Conservation (phyloP, 306 rosid genomes). For the Casuarina equisetifolia region DNA sequence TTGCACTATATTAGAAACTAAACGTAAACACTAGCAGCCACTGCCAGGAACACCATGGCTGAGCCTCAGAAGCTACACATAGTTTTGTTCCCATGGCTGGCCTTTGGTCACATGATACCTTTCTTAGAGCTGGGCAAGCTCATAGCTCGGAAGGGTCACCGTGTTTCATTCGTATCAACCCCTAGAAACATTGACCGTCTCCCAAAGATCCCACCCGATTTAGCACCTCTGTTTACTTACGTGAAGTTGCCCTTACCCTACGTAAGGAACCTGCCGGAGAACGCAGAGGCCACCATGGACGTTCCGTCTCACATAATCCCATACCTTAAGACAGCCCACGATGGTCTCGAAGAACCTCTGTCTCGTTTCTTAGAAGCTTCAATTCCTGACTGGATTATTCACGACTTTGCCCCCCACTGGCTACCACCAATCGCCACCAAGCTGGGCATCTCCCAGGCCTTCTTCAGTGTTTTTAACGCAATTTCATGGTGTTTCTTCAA, state of each 20-base stretch:
- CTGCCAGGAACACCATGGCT: background rate
- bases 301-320: conserved; percentile 40
- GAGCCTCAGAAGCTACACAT: conserved; percentile 33
- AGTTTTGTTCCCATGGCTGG: conserved; percentile 68
- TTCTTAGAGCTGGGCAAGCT: conserved; percentile 49
- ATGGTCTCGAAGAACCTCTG: conserved; percentile 41
- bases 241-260: conserved; percentile 46
- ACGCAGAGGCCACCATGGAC: conserved; percentile 50
- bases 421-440: conserved; percentile 1
- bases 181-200: conserved; percentile 53
- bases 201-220: conserved; percentile 39
- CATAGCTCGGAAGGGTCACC: conserved; percentile 55
- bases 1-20: too few relatives aligned
- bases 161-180: conserved; percentile 47
- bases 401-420: conserved; percentile 44
- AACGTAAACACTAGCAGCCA: too few relatives aligned
- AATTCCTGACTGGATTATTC: conserved; percentile 56
- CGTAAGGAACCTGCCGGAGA: conserved; percentile 32
- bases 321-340: conserved; percentile 43
- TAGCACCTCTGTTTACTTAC: conserved; percentile 26
- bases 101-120: conserved; percentile 57
- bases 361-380: conserved; percentile 26
- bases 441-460: conserved; percentile 28
- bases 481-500: background rate
- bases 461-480: conserved; percentile 38